Base-by-base conservation (phyloP, 495 filamentous ascomycete species). In the Penicillium flavigenum region DNA sequence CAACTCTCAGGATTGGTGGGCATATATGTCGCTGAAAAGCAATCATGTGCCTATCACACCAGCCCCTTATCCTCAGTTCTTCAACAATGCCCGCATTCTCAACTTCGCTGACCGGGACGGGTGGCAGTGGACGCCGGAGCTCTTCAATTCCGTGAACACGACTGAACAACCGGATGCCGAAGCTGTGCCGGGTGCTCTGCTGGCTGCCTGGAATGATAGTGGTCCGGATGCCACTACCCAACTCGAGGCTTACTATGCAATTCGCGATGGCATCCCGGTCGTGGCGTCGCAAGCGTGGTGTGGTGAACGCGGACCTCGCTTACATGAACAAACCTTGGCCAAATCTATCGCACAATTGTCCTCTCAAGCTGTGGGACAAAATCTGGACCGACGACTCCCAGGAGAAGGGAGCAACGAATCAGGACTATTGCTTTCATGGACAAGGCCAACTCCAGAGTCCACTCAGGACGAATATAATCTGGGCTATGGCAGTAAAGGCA, bases 1-100 rank as follows among this genome's bases (percentile, higher is more conserved):
- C 57, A 84, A 84, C 53, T 81, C 79, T 1, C 74, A 84, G 31
- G 81, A 84, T 54, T 78, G 76, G 76, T 84, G 81, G 81, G 79
- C 74, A 0, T 84, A 84, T 55, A 78, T 83, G 61, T 75, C 75
- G 11, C 50, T 84, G 47, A 83, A 83, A 54, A 83, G 81, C 47
- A 72, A 82, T 50, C 81, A 84, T 57, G 76, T 67, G 14, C 79
- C 81, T 2, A 80, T 83, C 47, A 50, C 68, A 6, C 81, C 81
- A n/a, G 79, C 78, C 0, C 74, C 78, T 2, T 84, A 84, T 59
- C 77, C 81, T 1, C 75, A 79, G 16, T 76, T 77, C 54, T 83
- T 81, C 66, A 80, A 83, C 51, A 74, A 75, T 43, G 61, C 63
- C 1, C 71, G 81, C 2, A 63, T 81, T 1, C 53, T 83, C 7